Evolutionary conservation across 163 green algal species (phyloP).

Genomic region (Chlorella variabilis): DNA sequence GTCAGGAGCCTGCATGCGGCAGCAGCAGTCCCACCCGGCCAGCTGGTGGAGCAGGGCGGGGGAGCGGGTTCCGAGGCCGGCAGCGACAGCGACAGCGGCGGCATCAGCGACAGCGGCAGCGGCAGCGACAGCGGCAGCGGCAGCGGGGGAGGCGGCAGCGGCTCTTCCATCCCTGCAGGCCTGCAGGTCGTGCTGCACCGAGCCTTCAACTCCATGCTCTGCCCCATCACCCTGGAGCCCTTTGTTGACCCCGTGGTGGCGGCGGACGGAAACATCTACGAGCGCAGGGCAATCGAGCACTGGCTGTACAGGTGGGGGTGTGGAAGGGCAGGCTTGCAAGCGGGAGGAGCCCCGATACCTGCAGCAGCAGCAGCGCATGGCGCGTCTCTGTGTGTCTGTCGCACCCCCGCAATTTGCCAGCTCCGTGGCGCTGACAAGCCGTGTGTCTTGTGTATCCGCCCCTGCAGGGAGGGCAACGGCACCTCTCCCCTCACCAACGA

Average conservation of each 20-base stretch:
- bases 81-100: too few relatives aligned
- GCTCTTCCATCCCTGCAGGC: background rate
- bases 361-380: too few relatives aligned
- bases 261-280: background rate
- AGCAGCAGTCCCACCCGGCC: too few relatives aligned
- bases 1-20: too few relatives aligned
- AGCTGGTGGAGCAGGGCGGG: too few relatives aligned
- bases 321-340: background rate
- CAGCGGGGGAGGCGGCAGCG: background rate
- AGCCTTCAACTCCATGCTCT: conserved; percentile 10
- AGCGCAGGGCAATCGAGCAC: conserved; percentile 8
- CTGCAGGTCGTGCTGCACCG: background rate
- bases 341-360: background rate
- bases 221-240: conserved; percentile 13
- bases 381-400: too few relatives aligned
- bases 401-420: too few relatives aligned
- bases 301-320: conserved; percentile 23
- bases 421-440: too few relatives aligned
- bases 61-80: too few relatives aligned
- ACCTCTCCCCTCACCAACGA: conserved; percentile 2
- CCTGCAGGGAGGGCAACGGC: conserved; percentile 12
- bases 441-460: too few relatives aligned
- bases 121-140: background rate
- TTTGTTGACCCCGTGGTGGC: conserved; percentile 19
- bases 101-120: background rate